phyloP scores from a whole-genome alignment of 2,329 filamentous ascomycete species.

The Immersiporthe knoxdaviesiana region DNA sequence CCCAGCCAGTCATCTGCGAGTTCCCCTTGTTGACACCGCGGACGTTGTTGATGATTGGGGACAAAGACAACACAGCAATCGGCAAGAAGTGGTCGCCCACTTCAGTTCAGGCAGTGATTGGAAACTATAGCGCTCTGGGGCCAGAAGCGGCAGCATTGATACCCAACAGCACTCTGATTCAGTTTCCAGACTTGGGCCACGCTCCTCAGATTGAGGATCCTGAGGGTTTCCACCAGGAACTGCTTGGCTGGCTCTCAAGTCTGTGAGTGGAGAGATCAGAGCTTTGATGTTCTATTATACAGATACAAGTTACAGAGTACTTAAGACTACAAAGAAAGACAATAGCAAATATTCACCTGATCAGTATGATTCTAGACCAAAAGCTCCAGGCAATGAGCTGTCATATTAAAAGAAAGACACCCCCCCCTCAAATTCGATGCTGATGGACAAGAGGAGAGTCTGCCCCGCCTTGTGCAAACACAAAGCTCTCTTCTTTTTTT shows the following conservation, averaged over 20 bases:
- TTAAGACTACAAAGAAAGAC: no score
- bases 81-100: slow-evolving; percentile 55
- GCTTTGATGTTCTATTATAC: no score
- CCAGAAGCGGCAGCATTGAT: slow-evolving; percentile 49
- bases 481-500: not conserved
- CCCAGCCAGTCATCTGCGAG: slow-evolving; percentile 55
- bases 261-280: not conserved
- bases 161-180: slow-evolving; percentile 48
- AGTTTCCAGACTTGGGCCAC: slow-evolving; percentile 54
- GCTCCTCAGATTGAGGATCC: slow-evolving; percentile 58
- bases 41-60: slow-evolving; percentile 55
- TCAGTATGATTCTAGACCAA: no score
- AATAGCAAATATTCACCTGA: no score
- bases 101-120: slow-evolving; percentile 48
- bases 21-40: slow-evolving; percentile 48
- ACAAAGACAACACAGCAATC: slow-evolving; percentile 58
- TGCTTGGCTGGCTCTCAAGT: slow-evolving; percentile 49
- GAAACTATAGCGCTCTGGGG: slow-evolving; percentile 54
- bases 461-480: not conserved
- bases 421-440: not conserved
- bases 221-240: slow-evolving; percentile 47
- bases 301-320: no score
- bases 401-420: not conserved
- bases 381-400: no score
- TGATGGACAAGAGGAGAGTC: not conserved